A percentile compares a stretch with the other conserved stretches of the same genome.
Evolutionary conservation across 2,329 filamentous ascomycete species (phyloP).

Genomic region (Nakataea oryzae): DNA sequence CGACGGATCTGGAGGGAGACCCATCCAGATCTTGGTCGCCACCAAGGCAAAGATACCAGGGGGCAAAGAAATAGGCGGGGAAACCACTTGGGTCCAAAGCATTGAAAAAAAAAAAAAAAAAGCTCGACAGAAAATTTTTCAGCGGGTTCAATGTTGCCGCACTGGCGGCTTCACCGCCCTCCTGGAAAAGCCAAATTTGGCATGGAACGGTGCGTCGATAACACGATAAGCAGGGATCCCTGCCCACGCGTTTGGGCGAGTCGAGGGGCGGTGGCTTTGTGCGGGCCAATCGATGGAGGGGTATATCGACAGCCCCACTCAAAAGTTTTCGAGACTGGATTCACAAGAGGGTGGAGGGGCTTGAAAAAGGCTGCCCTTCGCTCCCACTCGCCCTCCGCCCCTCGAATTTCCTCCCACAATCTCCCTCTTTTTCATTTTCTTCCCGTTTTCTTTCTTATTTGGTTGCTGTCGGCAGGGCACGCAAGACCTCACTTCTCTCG

Average conservation of each 20-base stretch:
- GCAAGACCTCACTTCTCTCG: neutral
- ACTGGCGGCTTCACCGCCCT: slow-evolving; percentile 4
- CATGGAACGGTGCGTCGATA: neutral
- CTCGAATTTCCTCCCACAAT: neutral
- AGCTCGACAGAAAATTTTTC: neutral
- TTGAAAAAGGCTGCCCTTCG: slow-evolving; percentile 1
- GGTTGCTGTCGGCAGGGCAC: slow-evolving; percentile 1
- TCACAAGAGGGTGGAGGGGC: neutral
- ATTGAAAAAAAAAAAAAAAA: neutral
- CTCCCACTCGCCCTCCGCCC: neutral
- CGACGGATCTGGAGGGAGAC: neutral
- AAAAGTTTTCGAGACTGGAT: slow-evolving; percentile 5
- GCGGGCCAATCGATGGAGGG: slow-evolving; percentile 5
- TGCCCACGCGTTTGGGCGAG: neutral
- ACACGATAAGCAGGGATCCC: neutral
- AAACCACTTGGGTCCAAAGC: neutral
- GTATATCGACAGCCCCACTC: slow-evolving; percentile 2
- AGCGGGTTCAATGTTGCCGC: slow-evolving; percentile 3
- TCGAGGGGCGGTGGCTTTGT: neutral
- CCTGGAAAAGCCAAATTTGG: slow-evolving; percentile 1
- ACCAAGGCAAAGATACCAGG: neutral
- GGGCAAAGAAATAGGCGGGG: neutral
- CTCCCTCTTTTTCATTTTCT: slow-evolving; percentile 2
- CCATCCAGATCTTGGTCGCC: neutral
- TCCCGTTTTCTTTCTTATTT: slow-evolving; percentile 1